Base-by-base conservation (phyloP, 345 rosid genomes). In the Rhodomyrtus tomentosa region DNA sequence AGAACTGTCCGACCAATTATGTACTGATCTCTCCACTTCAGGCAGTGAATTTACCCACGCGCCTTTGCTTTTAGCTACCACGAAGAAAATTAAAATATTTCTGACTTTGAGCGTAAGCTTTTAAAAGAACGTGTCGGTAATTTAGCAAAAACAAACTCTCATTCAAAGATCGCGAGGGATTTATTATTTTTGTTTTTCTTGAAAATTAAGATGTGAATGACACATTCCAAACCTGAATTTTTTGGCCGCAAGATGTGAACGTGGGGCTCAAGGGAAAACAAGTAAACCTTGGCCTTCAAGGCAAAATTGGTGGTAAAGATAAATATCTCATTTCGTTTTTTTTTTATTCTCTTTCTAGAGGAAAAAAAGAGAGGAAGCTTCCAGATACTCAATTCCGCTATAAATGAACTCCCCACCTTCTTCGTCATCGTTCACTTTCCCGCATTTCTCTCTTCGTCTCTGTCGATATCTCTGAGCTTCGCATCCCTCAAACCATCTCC, bases 301-400 rank as follows among this genome's bases (percentile, higher is more conserved):
- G 73, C 76, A 68, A 16, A 32, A 4, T 4, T 32, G 42, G 18
- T 32, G 8, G 76, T 10, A 32, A 22, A 11, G 52, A 22, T 45
- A 40, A 83, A 32, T 16, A 55, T 27, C 38, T 6, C 83, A 5
- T 4, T 3, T 18, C 36, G 1, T 11, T 49, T 20, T 48, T 8
- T 4, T 32, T 14, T 4, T 38, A 10, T 62, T 62, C 40, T 62
- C 76, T 62, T 62, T 36, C 22, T 62, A 16, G 16, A 15, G 4
- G 2, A 4, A 22, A 29, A 50, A 36, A 48, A n/a, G n/a, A n/a
- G n/a, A n/a, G n/a, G 95, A 92, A 87, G 87, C 84, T 90, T 89
- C 93, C 87, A 83, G 90, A 91, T 56, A 52, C 84, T 9, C 82
- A 14, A 18, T 45, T 82, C 10, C 81, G 38, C 48, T 84, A 58